phyloP scores from a whole-genome alignment of 305 asterid species.

The Fraxinus angustifolia region DNA sequence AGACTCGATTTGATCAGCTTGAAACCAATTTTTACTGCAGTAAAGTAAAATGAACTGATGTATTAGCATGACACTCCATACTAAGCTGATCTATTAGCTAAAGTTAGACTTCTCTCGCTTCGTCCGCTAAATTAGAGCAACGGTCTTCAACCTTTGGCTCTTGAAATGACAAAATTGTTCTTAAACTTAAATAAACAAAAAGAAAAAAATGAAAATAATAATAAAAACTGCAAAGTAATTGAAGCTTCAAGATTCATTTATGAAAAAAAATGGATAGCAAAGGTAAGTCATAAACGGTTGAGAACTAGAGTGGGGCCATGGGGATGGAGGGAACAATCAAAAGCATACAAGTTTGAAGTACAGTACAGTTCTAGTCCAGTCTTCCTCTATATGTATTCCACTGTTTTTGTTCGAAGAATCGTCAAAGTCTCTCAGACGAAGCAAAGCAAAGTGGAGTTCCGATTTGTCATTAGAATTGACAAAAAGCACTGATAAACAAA shows the following conservation, averaged over 20 bases:
- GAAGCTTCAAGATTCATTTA: background rate
- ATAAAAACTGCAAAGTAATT: background rate
- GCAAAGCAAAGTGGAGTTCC: constrained; percentile 32
- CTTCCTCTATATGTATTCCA: constrained; percentile 10
- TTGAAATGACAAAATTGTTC: background rate
- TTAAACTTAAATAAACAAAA: background rate
- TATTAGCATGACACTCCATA: background rate
- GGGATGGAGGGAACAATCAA: background rate
- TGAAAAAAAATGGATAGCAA: background rate
- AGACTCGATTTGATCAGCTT: background rate
- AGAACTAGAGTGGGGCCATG: background rate
- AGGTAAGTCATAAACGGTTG: background rate
- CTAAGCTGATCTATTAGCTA: background rate
- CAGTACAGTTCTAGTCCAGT: constrained; percentile 7
- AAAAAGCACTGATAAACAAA: constrained; percentile 20
- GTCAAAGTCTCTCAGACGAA: constrained; percentile 16
- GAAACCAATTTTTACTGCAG: background rate
- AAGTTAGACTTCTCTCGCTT: background rate
- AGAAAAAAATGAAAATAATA: background rate
- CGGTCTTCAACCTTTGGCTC: background rate
- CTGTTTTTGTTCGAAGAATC: background rate
- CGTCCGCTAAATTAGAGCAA: background rate
- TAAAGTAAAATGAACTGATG: background rate
- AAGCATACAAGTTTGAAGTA: background rate
- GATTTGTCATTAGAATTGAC: constrained; percentile 3